phyloP scores from a whole-genome alignment of 2,329 filamentous ascomycete species.

The Parascedosporium putredinis region DNA sequence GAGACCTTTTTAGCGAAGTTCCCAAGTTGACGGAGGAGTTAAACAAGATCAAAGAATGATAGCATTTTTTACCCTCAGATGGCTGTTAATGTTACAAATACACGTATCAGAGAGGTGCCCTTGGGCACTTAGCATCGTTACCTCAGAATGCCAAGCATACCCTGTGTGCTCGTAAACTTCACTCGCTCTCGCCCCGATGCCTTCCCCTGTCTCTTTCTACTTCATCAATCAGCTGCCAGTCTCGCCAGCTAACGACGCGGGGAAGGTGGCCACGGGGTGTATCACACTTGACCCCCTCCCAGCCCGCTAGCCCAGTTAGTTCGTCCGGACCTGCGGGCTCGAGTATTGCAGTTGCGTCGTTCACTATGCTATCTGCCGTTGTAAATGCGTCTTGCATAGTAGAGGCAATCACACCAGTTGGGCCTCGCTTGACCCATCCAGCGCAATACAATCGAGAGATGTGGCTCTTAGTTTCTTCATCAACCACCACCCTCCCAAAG shows the following conservation, averaged over 20 bases:
- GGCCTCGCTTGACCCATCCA: constrained; percentile 92
- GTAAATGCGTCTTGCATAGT: constrained; percentile 93
- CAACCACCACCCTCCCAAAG: constrained; percentile 53
- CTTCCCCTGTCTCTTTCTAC: constrained; percentile 60
- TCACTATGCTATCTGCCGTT: constrained; percentile 71
- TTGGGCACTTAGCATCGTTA: constrained; percentile 13
- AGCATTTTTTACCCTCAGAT: no score
- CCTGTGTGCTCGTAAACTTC: constrained; percentile 47
- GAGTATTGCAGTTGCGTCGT: constrained; percentile 58
- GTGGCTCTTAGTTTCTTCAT: constrained; percentile 27
- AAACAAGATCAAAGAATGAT: constrained; percentile 43
- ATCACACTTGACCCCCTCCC: constrained; percentile 63
- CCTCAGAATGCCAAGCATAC: constrained; percentile 46
- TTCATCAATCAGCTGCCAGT: constrained; percentile 77
- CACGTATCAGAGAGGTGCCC: background rate
- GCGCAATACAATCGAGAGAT: constrained; percentile 76
- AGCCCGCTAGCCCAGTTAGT: constrained; percentile 50
- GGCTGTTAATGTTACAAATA: no score
- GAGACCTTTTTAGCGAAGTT: constrained; percentile 90
- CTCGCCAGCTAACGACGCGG: constrained; percentile 64
- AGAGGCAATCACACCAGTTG: constrained; percentile 88
- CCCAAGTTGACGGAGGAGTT: constrained; percentile 95
- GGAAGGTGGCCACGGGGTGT: constrained; percentile 40
- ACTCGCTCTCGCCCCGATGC: constrained; percentile 67
- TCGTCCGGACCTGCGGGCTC: constrained; percentile 7